Percentiles rank a stretch among this genome's conserved stretches.
Conservation (phyloP, 1,284 basidiomycete genomes). For the Fomitopsis pinicola region DNA sequence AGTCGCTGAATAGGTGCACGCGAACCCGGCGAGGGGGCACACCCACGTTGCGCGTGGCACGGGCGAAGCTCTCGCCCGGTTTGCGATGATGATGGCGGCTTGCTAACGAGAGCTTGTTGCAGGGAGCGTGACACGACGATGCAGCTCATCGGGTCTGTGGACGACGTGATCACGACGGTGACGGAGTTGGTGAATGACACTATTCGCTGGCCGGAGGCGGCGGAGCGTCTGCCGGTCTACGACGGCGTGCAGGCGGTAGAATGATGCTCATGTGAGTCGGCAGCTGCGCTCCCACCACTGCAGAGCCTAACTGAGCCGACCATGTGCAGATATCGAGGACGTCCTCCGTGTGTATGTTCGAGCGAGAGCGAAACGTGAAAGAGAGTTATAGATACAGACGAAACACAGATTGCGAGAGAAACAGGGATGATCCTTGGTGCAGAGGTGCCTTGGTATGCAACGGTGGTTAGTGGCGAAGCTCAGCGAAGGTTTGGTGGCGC, state of each 20-base stretch:
- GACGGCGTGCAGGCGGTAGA: conserved; percentile 88
- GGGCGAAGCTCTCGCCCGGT: not conserved
- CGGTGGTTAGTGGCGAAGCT: not conserved
- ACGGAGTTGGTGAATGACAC: conserved; percentile 71
- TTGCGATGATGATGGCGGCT: conserved; percentile 2
- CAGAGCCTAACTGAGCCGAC: not conserved
- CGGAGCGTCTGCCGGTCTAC: conserved; percentile 71
- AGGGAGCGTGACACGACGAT: conserved; percentile 94
- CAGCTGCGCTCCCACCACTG: not conserved
- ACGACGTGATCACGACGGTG: conserved; percentile 85
- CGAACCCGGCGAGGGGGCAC: not conserved
- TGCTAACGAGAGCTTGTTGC: conserved; percentile 14
- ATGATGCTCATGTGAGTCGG: conserved; percentile 10
- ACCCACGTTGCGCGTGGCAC: not conserved
- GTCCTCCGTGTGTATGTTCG: not conserved
- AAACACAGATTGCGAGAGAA: not conserved
- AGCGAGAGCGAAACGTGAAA: not conserved
- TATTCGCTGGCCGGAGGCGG: conserved; percentile 79
- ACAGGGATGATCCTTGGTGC: not conserved
- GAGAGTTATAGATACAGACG: not conserved
- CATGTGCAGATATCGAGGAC: not conserved
- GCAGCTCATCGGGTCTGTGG: conserved; percentile 90
- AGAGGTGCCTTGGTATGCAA: not conserved
- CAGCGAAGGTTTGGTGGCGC: not conserved
- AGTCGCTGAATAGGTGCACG: conserved; percentile 21